A percentile compares a stretch with the other conserved stretches of the same genome.
Conservation (phyloP, 352 stramenopile species). For the Pythium sp. region DNA sequence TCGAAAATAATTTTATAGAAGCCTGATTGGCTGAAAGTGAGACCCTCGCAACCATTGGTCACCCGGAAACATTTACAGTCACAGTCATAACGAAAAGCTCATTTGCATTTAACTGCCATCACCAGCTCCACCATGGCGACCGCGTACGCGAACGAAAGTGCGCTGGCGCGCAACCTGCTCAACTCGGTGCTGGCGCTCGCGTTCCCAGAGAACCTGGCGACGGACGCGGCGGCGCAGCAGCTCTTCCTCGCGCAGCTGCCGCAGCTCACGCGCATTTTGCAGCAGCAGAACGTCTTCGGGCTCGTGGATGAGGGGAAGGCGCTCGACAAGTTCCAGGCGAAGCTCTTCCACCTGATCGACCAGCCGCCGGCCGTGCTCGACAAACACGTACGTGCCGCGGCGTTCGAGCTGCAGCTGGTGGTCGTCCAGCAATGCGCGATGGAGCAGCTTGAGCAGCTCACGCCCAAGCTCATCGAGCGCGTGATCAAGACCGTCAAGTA, state of each 20-base stretch:
- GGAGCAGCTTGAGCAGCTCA: constrained; percentile 52
- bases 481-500: constrained; percentile 71
- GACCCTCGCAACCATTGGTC: neutral
- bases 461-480: constrained; percentile 57
- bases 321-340: constrained; percentile 68
- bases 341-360: constrained; percentile 60
- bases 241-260: constrained; percentile 50
- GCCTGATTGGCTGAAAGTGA: neutral
- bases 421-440: constrained; percentile 55
- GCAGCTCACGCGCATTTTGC: constrained; percentile 44
- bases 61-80: neutral
- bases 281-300: constrained; percentile 73
- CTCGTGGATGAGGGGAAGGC: constrained; percentile 73
- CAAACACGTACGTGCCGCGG: constrained; percentile 35
- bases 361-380: constrained; percentile 26
- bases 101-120: neutral
- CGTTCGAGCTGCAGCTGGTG: constrained; percentile 61
- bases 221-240: constrained; percentile 32
- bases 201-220: constrained; percentile 55
- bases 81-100: neutral
- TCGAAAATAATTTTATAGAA: neutral
- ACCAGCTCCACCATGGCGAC: constrained; percentile 10
- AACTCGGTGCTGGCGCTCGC: constrained; percentile 73
- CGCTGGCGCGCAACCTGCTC: constrained; percentile 75
- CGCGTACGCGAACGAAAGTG: constrained; percentile 25